These are phyloP conservation scores for Xylaria curta DNA, from an alignment of 495 filamentous ascomycete species.

Conservation along the genomic window DNA sequence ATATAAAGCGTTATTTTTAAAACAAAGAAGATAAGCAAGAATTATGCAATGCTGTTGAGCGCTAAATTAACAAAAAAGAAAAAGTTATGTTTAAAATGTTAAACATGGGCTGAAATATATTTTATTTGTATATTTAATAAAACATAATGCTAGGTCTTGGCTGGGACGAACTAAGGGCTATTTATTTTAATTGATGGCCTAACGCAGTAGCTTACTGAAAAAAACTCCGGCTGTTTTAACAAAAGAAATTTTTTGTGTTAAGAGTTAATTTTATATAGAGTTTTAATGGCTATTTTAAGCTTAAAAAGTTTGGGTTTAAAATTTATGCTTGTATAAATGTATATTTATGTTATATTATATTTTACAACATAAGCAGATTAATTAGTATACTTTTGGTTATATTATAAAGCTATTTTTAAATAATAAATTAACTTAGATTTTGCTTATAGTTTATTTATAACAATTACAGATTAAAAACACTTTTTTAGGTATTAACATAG, in stretches of 20 bases:
- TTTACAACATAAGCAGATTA: not conserved
- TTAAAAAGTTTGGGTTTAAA: constrained; percentile 1
- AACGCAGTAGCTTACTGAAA: not conserved
- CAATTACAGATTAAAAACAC: not conserved
- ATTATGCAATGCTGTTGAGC: no score
- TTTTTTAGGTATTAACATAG: not conserved
- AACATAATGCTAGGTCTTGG: no score
- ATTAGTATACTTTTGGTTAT: constrained; percentile 2
- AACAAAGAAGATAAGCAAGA: no score
- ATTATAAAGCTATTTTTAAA: constrained; percentile 8
- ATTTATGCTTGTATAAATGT: constrained; percentile 1
- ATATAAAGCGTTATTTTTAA: no score
- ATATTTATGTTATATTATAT: constrained; percentile 9
- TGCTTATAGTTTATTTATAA: constrained; percentile 1
- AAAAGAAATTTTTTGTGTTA: not conserved
- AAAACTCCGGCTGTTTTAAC: not conserved
- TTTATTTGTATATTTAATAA: no score
- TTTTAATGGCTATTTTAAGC: not conserved
- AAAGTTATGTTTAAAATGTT: no score
- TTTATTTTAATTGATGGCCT: not conserved
- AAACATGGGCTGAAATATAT: no score
- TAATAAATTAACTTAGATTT: not conserved
- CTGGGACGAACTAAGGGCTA: no score
- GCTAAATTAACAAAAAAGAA: no score
- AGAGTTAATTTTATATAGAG: not conserved